Percentiles rank a stretch among this genome's conserved stretches.
These are phyloP conservation scores for Pelargonium nanum DNA, from an alignment of 345 rosid species.

Conservation along the genomic window DNA sequence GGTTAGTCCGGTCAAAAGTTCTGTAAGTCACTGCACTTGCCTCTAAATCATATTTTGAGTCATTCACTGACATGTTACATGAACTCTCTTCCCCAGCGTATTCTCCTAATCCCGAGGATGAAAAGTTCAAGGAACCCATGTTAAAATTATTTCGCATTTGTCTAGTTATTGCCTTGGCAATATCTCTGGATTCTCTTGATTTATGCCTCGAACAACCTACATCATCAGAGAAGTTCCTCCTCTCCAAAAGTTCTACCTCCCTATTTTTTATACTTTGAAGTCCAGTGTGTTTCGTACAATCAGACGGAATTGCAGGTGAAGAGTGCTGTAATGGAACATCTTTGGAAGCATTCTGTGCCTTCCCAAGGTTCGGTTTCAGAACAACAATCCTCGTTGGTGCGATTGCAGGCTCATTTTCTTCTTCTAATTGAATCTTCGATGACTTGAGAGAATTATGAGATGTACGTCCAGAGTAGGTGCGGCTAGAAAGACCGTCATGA, in stretches of 20 bases:
- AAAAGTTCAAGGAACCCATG: conserved; percentile 30
- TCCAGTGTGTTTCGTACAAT: conserved; percentile 23
- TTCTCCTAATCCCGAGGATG: conserved; percentile 45
- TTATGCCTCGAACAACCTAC: conserved; percentile 38
- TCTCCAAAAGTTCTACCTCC: conserved; percentile 24
- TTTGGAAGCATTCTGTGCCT: conserved; percentile 33
- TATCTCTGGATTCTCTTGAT: conserved; percentile 56
- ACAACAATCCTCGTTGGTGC: conserved; percentile 80
- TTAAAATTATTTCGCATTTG: conserved; percentile 42
- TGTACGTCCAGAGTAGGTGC: conserved; percentile 15
- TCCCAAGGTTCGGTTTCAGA: conserved; percentile 74
- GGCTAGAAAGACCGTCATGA: conserved; percentile 20
- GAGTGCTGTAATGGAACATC: conserved; percentile 32
- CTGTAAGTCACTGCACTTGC: conserved; percentile 30
- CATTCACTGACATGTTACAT: conserved; percentile 46
- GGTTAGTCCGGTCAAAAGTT: conserved; percentile 31
- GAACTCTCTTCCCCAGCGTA: conserved; percentile 81
- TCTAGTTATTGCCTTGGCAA: conserved; percentile 53
- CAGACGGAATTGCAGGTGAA: conserved; percentile 40
- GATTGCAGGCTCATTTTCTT: conserved; percentile 22
- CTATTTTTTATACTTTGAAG: conserved; percentile 27
- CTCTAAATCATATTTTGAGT: conserved; percentile 64
- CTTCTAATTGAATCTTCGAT: conserved; percentile 26
- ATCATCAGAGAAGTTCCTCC: conserved; percentile 37
- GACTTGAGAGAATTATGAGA: conserved; percentile 24